Evolutionary conservation across 176 grass and related monocot genomes (phyloP), one percentile per base, ranked within the genome.

Genomic region (Stipa capillata): DNA sequence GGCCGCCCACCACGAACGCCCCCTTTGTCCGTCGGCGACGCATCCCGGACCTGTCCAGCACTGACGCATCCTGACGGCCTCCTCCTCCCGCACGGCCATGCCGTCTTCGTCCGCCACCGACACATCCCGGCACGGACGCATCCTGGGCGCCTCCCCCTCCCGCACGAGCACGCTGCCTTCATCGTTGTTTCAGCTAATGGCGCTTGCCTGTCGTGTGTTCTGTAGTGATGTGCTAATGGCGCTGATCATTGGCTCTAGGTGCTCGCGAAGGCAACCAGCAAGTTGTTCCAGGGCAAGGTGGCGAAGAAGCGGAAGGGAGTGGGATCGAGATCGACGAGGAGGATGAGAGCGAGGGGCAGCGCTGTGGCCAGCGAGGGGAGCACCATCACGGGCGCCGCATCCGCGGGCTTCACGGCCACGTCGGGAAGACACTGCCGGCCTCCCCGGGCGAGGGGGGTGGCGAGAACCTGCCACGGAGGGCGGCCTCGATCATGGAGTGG

Each of bases 221-320:
- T 3, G 7, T 60, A 5, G n/a, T n/a, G n/a, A n/a, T n/a, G n/a
- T n/a, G n/a, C 35, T 54, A 59, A 79, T 52, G 76, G 25, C 54
- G 64, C 55, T 85, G 25, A 16, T 78, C 43, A 4, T 50, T 50
- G 74, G 13, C 13, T 79, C 27, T 62, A 85, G 83, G 76, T 65
- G 76, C 67, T 85, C 35, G 25, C 14, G 18, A 63, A 79, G 76
- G 83, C 67, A 35, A 85, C 56, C 28, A 73, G 48, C 35, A 1
- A 18, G 44, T 8, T 85, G 35, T 32, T 79, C 7, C 35, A 53
- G 20, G 23, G 35, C 1, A 57, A 17, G 27, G 37, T 12, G 4
- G 67, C 21, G 55, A 79, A 79, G 83, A 85, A 65, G 67, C 45
- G 67, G 67, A 85, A 85, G 67, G 65, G 83, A 3, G 45, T 85